Conservation (phyloP, 805 yeast genomes). For the Wickerhamiella lipophila region DNA sequence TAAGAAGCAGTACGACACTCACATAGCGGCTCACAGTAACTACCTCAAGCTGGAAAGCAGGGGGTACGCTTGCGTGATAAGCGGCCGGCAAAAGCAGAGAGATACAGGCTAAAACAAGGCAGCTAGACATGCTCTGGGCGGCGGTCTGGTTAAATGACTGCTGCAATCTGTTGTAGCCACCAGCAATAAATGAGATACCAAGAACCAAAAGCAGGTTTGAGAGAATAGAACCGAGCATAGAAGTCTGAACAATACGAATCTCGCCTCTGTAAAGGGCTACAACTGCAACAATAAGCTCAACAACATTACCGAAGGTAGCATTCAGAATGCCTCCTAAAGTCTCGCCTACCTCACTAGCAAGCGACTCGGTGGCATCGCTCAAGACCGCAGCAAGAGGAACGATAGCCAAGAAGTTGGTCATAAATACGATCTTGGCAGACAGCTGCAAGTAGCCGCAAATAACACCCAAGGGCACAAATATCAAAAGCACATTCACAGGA, state of each 20-base stretch:
- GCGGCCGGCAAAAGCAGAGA: constrained; percentile 93
- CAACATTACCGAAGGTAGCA: constrained; percentile 97
- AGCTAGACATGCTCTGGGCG: constrained; percentile 94
- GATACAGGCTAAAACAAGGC: constrained; percentile 81
- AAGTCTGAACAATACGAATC: constrained; percentile 88
- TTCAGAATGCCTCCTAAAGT: constrained; percentile 88
- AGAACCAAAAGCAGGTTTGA: constrained; percentile 79
- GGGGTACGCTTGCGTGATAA: constrained; percentile 53
- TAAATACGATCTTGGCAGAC: constrained; percentile 45
- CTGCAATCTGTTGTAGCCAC: constrained; percentile 76
- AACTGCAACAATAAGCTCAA: constrained; percentile 85
- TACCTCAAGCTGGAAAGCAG: constrained; percentile 36
- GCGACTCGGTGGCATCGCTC: constrained; percentile 87
- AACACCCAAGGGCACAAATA: constrained; percentile 84
- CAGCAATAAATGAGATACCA: constrained; percentile 91
- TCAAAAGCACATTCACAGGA: constrained; percentile 52
- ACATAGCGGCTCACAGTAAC: constrained; percentile 75
- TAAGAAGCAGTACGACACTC: constrained; percentile 58
- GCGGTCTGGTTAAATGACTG: constrained; percentile 91
- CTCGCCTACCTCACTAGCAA: constrained; percentile 77
- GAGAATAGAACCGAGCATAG: constrained; percentile 89
- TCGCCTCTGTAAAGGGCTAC: constrained; percentile 81
- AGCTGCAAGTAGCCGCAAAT: constrained; percentile 50
- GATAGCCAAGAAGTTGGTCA: constrained; percentile 75
- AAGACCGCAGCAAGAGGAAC: constrained; percentile 83